Evolutionary conservation across 2,329 filamentous ascomycete genomes (phyloP), one percentile per base, ranked within the genome.

Genomic region (Aspergillus neoniger): DNA sequence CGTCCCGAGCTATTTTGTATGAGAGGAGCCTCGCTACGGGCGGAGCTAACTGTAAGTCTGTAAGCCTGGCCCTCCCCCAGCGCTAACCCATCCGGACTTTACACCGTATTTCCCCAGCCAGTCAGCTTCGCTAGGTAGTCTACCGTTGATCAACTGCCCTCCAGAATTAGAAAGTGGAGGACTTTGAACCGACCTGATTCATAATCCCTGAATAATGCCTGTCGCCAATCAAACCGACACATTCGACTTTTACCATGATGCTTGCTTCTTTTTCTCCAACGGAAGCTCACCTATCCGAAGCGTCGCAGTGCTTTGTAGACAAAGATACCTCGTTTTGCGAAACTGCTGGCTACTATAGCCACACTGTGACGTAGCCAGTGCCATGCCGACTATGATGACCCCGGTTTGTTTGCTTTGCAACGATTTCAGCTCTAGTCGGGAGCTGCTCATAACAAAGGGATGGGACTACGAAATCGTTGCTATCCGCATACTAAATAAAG

Each of bases 1-100:
- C 44, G 47, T 51, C 32, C 55, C 48, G 47, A 57, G 21, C 44
- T 51, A 51, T 36, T 36, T 36, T 36, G 32, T 36, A 36, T 36
- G 5, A 14, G 36, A 57, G 44, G n/a, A 41, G 47, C 36, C 55
- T 57, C 53, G 53, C 41, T 21, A 44, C 53, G 53, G 53, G 38
- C 52, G 39, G 52, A 47, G 25, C 38, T 32, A 44, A 47, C 32
- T 36, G 32, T 36, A 36, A 15, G 9, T 32, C 52, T 39, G 39
- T 17, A 12, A 43, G 39, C n/a, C n/a, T 10, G 39, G n/a, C n/a
- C 41, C 17, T 17, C 39, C 32, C 55, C 32, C 55, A 57, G 23
- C 32, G 28, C 55, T 55, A 47, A 47, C 21, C n/a, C 41, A 23
- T 15, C 38, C 51, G 51, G 38, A 53, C 28, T 36, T 53, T 21